These are phyloP conservation scores for Tolypocladium tundrense DNA, from an alignment of 2,329 filamentous ascomycete genomes.

Conservation along the genomic window DNA sequence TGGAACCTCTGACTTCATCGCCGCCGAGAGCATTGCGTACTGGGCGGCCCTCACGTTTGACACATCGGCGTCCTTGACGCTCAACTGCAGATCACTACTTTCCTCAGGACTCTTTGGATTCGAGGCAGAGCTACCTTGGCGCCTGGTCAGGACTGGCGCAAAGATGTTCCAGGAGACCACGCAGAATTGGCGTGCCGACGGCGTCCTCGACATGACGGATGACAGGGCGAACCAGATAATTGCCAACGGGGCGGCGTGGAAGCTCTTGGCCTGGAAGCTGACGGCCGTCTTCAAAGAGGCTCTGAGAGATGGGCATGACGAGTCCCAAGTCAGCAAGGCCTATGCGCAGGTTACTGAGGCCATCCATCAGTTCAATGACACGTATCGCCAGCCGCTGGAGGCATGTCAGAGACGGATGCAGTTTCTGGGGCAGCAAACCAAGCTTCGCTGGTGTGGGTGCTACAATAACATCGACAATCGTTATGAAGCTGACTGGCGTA, in stretches of 20 bases:
- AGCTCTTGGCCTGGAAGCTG: slow-evolving; percentile 20
- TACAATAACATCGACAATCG: neutral
- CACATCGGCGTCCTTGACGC: slow-evolving; percentile 27
- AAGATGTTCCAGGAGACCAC: slow-evolving; percentile 18
- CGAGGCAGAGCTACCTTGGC: slow-evolving; percentile 18
- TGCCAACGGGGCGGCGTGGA: slow-evolving; percentile 17
- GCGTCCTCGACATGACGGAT: slow-evolving; percentile 16
- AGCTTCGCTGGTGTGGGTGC: slow-evolving; percentile 20
- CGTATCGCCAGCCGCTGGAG: slow-evolving; percentile 16
- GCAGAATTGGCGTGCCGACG: slow-evolving; percentile 13
- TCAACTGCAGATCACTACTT: slow-evolving; percentile 27
- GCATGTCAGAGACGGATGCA: slow-evolving; percentile 20
- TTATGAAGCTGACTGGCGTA: neutral
- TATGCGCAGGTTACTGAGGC: slow-evolving; percentile 14
- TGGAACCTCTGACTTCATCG: slow-evolving; percentile 21
- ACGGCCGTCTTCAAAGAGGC: slow-evolving; percentile 21
- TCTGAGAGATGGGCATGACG: slow-evolving; percentile 19
- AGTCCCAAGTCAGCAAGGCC: slow-evolving; percentile 15
- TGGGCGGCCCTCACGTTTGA: slow-evolving; percentile 32
- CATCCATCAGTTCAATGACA: slow-evolving; percentile 15
- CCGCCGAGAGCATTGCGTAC: slow-evolving; percentile 26
- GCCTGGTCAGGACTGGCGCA: slow-evolving; percentile 14
- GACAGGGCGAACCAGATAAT: slow-evolving; percentile 20
- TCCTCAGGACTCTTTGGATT: slow-evolving; percentile 26
- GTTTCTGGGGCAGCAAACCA: slow-evolving; percentile 19